Evolutionary conservation across 225 moss, liverwort and hornwort genomes (phyloP), one percentile per base, ranked within the genome.

Genomic region (Rhytidiadelphus loreus): DNA sequence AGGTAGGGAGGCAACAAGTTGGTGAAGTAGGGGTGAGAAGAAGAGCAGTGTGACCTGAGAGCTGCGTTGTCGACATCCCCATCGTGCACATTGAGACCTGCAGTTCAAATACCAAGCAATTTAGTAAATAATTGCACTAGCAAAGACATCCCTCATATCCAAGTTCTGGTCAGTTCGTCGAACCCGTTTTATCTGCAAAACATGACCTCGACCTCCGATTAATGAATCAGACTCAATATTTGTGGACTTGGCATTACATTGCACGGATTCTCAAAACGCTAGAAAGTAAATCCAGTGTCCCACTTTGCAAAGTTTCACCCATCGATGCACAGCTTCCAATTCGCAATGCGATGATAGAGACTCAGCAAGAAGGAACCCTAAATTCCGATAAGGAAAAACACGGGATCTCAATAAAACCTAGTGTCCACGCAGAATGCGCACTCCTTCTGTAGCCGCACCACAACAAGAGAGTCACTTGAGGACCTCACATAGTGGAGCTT

Each of bases 71-170:
- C 48, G 91, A 93, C 82, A 86, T 55, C n/a, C 39, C 85, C 91
- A 92, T 90, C 53, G 93, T 83, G 88, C 89, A 92, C 91, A 93
- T 90, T 62, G 93, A 92, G 84, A 92, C 92, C 94, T 94, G 91
- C 63, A 91, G 28, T 56, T 69, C 63, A 50, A 50, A 88, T 25
- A 35, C 81, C 78, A 43, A 57, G 80, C 71, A 63, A 48, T 18
- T 39, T 6, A 44, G 44, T 7, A 43, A 59, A 81, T 60, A 43
- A 30, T 23, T 30, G 22, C 44, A 20, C 43, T 12, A 43, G 21
- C 43, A 29, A 30, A 60, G 41, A 43, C 21, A 29, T 22, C 32
- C 32, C 61, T 81, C 21, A 61, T 32, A 81, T 33, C 15, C 62
- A 62, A 22, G 33, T 44, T 32, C 44, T 33, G 30, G 61, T 61